Percentiles rank a stretch among this genome's conserved stretches.
These are phyloP conservation scores for Antarctomyces pellizariae DNA, from an alignment of 495 filamentous ascomycete species.

Conservation along the genomic window DNA sequence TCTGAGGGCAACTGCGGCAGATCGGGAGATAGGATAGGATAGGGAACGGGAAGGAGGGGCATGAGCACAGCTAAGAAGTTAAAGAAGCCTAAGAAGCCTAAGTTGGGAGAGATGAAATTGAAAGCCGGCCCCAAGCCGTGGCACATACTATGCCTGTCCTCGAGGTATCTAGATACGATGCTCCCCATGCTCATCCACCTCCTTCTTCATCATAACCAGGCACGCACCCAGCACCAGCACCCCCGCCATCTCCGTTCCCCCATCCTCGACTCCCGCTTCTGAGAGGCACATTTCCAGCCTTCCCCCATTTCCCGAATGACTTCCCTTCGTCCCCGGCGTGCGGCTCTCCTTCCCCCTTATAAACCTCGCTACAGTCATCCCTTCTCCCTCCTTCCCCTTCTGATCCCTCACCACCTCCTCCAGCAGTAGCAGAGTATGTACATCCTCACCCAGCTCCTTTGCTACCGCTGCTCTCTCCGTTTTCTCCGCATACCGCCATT, in stretches of 20 bases:
- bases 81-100: too few species aligned
- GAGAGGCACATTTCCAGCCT: slow-evolving; percentile 16
- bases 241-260: slow-evolving; percentile 15
- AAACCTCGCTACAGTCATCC: slow-evolving; percentile 20
- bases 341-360: slow-evolving; percentile 20
- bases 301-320: slow-evolving; percentile 28
- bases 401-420: slow-evolving; percentile 10
- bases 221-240: slow-evolving; percentile 26
- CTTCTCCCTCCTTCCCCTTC: slow-evolving; percentile 7
- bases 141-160: too few species aligned
- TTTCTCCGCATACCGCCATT: slow-evolving; percentile 24
- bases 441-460: slow-evolving; percentile 4
- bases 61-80: too few species aligned
- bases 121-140: too few species aligned
- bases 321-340: slow-evolving; percentile 17
- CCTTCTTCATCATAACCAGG: slow-evolving; percentile 32
- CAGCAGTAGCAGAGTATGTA: slow-evolving; percentile 17
- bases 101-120: too few species aligned
- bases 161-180: too few species aligned
- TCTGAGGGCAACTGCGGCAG: too few species aligned
- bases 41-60: too few species aligned
- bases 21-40: too few species aligned
- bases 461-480: slow-evolving; percentile 12
- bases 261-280: slow-evolving; percentile 9
- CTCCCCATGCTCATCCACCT: too few species aligned